Conservation (phyloP, 495 filamentous ascomycete genomes). For the Glarea lozoyensis region DNA sequence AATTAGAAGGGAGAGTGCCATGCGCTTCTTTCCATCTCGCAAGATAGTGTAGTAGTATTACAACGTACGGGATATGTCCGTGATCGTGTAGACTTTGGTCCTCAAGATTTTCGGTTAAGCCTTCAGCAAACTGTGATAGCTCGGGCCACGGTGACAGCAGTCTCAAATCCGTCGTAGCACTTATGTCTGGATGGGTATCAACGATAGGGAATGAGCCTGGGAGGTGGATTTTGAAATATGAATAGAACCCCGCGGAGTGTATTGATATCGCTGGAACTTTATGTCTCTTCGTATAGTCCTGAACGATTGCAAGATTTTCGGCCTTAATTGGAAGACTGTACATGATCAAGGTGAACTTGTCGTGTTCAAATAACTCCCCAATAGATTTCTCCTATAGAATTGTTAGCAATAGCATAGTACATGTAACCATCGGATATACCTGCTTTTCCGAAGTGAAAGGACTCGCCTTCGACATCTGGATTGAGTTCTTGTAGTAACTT, state of each 20-base stretch:
- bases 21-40: slow-evolving; percentile 73
- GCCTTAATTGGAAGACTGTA: slow-evolving; percentile 59
- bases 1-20: slow-evolving; percentile 56
- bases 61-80: slow-evolving; percentile 84
- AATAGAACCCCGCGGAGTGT: slow-evolving; percentile 83
- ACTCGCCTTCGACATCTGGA: slow-evolving; percentile 79
- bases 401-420: slow-evolving; percentile 1
- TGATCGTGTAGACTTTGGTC: slow-evolving; percentile 71
- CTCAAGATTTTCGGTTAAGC: slow-evolving; percentile 58
- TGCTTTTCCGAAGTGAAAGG: slow-evolving; percentile 37
- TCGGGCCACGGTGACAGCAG: slow-evolving; percentile 84
- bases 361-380: slow-evolving; percentile 23
- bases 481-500: slow-evolving; percentile 80
- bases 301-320: slow-evolving; percentile 48
- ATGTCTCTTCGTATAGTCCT: slow-evolving; percentile 46
- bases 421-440: background rate
- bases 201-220: slow-evolving; percentile 82
- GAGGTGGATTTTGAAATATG: slow-evolving; percentile 69
- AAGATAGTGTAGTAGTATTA: slow-evolving; percentile 78
- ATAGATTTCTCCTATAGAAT: slow-evolving; percentile 19
- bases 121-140: slow-evolving; percentile 52
- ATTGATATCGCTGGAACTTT: slow-evolving; percentile 72
- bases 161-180: slow-evolving; percentile 76
- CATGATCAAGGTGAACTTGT: slow-evolving; percentile 61
- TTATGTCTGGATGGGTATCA: slow-evolving; percentile 89